These are phyloP conservation scores for Pseudogymnoascus sp. DNA, from an alignment of 2,329 filamentous ascomycete genomes.

Conservation along the genomic window DNA sequence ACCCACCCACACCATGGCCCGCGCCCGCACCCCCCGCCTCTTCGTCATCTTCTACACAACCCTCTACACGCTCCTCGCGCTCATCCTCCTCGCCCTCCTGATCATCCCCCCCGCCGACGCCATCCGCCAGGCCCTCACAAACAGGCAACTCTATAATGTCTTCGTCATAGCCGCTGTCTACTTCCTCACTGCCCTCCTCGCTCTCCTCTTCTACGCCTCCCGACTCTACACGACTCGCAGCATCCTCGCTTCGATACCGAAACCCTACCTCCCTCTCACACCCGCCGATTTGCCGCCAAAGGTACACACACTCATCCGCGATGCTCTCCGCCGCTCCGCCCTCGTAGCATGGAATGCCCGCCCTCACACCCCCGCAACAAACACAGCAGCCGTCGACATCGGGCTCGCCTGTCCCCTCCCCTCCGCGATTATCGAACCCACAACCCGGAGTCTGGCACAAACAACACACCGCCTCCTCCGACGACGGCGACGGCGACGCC, in stretches of 20 bases:
- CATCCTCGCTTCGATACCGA: conserved; percentile 74
- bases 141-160: conserved; percentile 65
- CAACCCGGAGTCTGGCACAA: neutral
- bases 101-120: conserved; percentile 73
- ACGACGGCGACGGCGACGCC: neutral
- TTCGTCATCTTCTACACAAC: conserved; percentile 75
- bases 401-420: neutral
- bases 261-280: conserved; percentile 76
- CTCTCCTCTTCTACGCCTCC: conserved; percentile 68
- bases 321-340: conserved; percentile 66
- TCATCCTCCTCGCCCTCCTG: conserved; percentile 64
- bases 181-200: conserved; percentile 59
- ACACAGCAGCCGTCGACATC: neutral
- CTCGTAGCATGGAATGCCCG: conserved; percentile 69
- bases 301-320: conserved; percentile 67
- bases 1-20: neutral
- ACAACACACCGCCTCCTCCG: neutral
- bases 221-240: conserved; percentile 82
- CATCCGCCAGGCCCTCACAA: conserved; percentile 65
- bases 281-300: conserved; percentile 69
- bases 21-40: conserved; percentile 28
- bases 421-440: neutral
- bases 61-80: conserved; percentile 66
- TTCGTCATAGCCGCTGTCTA: conserved; percentile 74
- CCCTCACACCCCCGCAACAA: conserved; percentile 44